Conservation (phyloP, 768 basidiomycete genomes). For the Mycena pura region DNA sequence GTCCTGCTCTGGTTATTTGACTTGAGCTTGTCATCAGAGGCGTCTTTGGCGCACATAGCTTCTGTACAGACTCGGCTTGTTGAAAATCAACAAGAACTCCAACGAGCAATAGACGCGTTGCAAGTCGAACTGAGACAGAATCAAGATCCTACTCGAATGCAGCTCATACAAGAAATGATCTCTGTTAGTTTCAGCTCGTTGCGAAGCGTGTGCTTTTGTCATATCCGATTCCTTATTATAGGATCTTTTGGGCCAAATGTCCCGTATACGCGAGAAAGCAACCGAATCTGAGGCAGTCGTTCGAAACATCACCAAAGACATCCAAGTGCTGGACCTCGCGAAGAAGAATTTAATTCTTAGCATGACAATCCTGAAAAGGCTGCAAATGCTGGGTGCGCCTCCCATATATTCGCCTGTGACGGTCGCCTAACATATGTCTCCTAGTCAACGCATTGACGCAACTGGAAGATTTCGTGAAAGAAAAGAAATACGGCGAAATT, state of each 20-base stretch:
- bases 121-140: constrained; percentile 71
- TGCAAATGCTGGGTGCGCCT: constrained; percentile 90
- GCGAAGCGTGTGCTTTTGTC: not conserved
- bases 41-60: constrained; percentile 74
- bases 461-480: constrained; percentile 77
- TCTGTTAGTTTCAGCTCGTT: constrained; percentile 59
- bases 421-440: not conserved
- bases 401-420: not conserved
- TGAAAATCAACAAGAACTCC: constrained; percentile 72
- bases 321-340: constrained; percentile 90
- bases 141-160: constrained; percentile 90
- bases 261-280: constrained; percentile 93
- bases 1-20: constrained; percentile 1
- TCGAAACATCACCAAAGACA: constrained; percentile 93
- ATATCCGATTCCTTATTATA: constrained; percentile 38
- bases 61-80: constrained; percentile 71
- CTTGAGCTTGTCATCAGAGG: constrained; percentile 58
- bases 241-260: constrained; percentile 96
- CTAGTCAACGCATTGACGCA: constrained; percentile 85
- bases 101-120: constrained; percentile 73
- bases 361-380: constrained; percentile 87
- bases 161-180: constrained; percentile 94
- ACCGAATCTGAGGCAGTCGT: constrained; percentile 98
- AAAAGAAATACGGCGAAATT: constrained; percentile 83
- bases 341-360: constrained; percentile 91